Base-by-base conservation (phyloP, 345 rosid species). In the Aquilaria malaccensis region DNA sequence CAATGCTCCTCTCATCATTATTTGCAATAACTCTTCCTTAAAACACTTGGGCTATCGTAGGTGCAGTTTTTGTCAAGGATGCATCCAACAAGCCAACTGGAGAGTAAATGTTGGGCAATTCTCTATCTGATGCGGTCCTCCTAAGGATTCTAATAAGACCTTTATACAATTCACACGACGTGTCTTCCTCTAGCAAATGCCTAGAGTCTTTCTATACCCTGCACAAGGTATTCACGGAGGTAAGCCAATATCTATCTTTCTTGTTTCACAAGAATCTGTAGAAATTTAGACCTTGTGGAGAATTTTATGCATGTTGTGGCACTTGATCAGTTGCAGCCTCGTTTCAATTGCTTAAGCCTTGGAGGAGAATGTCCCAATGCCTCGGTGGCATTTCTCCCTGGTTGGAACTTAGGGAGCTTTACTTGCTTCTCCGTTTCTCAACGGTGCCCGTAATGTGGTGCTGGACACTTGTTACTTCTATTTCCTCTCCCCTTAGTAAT, bases 1-100 rank as follows among this genome's bases (percentile, higher is more conserved):
- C 9, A 70, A 56, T 55, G 94, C 89, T 61, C 76, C 84, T 22
- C 81, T 84, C 33, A 84, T 86, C 0, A 66, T 86, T n/a, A 84
- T 81, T 2, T 86, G 85, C 9, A 79, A 80, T 53, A 81, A 79
- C 55, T 80, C 81, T 22, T 81, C 76, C 57, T 61, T 86, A 69
- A 75, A 85, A 15, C 84, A 78, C 64, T 66, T 71, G 87, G 70
- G 9, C 56, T 2, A 68, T 45, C 13, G 56, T 66, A 0, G 66
- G 72, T 45, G 64, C 70, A n/a, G 7, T 67, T 9, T 52, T 59
- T 46, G 10, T 67, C 2, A 58, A 63, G 9, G 61, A 68, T 61
- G 66, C 66, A 13, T 55, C 55, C 66, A 69, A 63, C 13, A 63
- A 46, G 32, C 58, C 59, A 58, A 63, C 73, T 0, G 68, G 64